Conservation (phyloP, 441 rosid species). For the Adansonia rubrostipa region DNA sequence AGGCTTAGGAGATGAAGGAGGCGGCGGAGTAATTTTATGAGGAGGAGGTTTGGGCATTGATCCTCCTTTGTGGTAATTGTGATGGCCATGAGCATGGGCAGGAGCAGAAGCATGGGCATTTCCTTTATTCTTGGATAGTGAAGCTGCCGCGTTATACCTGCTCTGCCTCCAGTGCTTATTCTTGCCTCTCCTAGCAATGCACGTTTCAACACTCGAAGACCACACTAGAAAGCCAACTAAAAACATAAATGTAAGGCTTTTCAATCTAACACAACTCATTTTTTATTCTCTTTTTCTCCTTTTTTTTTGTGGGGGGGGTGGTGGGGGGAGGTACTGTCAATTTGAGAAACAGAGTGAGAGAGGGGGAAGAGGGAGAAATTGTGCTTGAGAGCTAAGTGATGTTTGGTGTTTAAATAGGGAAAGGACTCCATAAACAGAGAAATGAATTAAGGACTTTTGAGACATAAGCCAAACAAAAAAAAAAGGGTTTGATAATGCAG, state of each 20-base stretch:
- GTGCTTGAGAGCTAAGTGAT: slow-evolving; percentile 31
- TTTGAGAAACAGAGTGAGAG: background rate
- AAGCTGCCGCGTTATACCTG: slow-evolving; percentile 40
- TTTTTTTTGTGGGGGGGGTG: background rate
- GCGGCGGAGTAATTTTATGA: background rate
- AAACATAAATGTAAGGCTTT: slow-evolving; percentile 58
- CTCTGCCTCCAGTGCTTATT: slow-evolving; percentile 67
- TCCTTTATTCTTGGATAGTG: slow-evolving; percentile 62
- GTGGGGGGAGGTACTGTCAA: background rate
- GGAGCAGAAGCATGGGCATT: slow-evolving; percentile 28
- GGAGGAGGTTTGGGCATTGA: slow-evolving; percentile 53
- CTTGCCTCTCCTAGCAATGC: slow-evolving; percentile 79
- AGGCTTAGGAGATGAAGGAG: slow-evolving; percentile 9
- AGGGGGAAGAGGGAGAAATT: slow-evolving; percentile 21
- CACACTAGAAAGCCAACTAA: slow-evolving; percentile 60
- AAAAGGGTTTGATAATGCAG: slow-evolving; percentile 30
- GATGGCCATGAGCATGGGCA: slow-evolving; percentile 24
- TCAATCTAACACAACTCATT: slow-evolving; percentile 47
- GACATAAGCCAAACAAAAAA: slow-evolving; percentile 28
- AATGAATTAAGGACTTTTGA: slow-evolving; percentile 30
- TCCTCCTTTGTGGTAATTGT: slow-evolving; percentile 51
- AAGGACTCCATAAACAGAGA: slow-evolving; percentile 27
- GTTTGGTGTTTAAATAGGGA: slow-evolving; percentile 53
- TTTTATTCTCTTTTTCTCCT: background rate
- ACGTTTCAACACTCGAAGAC: slow-evolving; percentile 64